Conservation (phyloP, 257 asterid species). For the Fraxinus cuspidata region DNA sequence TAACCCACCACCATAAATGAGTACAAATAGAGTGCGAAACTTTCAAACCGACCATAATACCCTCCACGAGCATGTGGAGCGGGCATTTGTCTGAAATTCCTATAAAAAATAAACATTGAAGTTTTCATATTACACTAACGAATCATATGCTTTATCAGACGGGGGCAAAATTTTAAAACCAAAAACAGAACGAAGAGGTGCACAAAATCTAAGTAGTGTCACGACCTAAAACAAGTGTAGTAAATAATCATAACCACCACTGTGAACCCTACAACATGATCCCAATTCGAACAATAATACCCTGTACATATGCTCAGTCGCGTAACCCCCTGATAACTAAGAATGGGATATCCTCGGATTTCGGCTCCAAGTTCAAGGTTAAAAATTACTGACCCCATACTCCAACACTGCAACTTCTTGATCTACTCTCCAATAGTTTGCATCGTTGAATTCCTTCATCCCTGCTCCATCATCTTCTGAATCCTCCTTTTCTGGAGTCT, state of each 20-base stretch:
- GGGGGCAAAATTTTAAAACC: background rate
- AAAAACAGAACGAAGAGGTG: background rate
- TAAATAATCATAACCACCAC: conserved; percentile 34
- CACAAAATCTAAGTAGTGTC: conserved; percentile 15
- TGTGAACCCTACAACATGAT: conserved; percentile 31
- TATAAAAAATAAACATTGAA: background rate
- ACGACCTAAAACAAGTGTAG: conserved; percentile 18
- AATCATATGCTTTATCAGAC: background rate
- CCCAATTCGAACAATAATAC: conserved; percentile 40
- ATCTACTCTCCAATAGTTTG: conserved; percentile 95
- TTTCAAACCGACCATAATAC: background rate
- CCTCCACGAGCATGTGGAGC: background rate
- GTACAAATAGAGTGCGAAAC: background rate
- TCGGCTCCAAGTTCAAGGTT: conserved; percentile 14
- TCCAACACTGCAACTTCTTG: conserved; percentile 78
- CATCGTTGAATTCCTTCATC: conserved; percentile 72
- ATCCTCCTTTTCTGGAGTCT: conserved; percentile 53
- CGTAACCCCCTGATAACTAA: conserved; percentile 18
- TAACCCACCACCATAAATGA: background rate
- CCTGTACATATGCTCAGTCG: conserved; percentile 39
- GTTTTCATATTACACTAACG: background rate
- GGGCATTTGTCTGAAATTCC: background rate
- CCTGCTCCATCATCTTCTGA: conserved; percentile 56
- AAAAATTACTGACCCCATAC: conserved; percentile 26
- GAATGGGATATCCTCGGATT: conserved; percentile 21